Evolutionary conservation across 352 stramenopile species (phyloP), one percentile per base, ranked within the genome.

Genomic region (Phytophthora sp.): DNA sequence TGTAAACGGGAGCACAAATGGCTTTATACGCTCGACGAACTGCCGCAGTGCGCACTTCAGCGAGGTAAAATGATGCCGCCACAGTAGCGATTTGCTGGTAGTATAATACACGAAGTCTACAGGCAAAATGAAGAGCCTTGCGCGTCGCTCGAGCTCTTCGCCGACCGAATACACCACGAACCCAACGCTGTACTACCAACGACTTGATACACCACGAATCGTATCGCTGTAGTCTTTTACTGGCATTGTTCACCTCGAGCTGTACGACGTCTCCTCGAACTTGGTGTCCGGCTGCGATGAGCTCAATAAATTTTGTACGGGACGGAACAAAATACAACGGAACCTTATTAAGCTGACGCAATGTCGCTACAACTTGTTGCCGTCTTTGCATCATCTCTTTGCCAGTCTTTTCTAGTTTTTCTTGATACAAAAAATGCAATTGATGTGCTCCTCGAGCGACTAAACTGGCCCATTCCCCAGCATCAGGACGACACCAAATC

Each of bases 401-500:
- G 0, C 84, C 84, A 4, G 76, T 55, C 12, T 81, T 74, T 7
- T 72, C 66, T 24, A 94, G 56, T 6, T 84, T 79, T 11, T 71
- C 67, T 27, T 94, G 79, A 57, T 93, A 94, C 11, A 84, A 59
- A n/a, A 87, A 83, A 42, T 94, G 86, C 1, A 76, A 70, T 33
- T 83, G 76, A 49, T 94, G 65, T 16, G 82, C 76, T 18, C 86
- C 86, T 29, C 86, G 73, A 24, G 89, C 71, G 6, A 81, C 64
- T 18, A 93, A 56, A 26, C 73, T 85, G 8, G 82, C 53, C 86
- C 86, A 94, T 55, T 94, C 86, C 4, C 86, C 86, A 26, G 49
- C 78, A 46, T 94, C 86, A 3, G 80, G 77, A 13, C 86, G 77
- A 45, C 86, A 94, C 86, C 86, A 94, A 21, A 91, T 63, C 42